Conservation (phyloP, 1,284 basidiomycete genomes). For the Tausonia pullulans region DNA sequence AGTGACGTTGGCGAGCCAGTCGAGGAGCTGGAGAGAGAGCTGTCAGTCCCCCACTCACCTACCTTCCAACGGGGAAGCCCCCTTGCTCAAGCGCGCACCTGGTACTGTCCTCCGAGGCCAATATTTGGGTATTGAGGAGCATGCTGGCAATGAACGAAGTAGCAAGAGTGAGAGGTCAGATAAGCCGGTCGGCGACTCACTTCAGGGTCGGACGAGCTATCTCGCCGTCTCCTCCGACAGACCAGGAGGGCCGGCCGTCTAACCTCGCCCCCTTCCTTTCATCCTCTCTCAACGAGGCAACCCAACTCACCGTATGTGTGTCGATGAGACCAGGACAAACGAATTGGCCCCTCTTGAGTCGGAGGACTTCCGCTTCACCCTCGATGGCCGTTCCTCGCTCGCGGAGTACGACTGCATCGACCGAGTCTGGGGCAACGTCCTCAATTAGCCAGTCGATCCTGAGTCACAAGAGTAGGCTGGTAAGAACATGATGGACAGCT, state of each 20-base stretch:
- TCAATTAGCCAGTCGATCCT: conserved; percentile 18
- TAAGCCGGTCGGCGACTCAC: conserved; percentile 9
- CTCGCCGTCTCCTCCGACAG: not conserved
- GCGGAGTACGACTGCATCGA: not conserved
- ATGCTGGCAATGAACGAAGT: conserved; percentile 43
- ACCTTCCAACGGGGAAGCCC: not conserved
- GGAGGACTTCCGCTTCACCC: conserved; percentile 26
- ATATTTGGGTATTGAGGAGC: conserved; percentile 79
- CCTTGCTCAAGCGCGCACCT: conserved; percentile 4
- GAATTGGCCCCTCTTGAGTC: conserved; percentile 59
- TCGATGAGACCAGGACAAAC: conserved; percentile 80
- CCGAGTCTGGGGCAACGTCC: not conserved
- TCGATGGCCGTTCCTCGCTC: conserved; percentile 21
- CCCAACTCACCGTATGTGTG: conserved; percentile 64
- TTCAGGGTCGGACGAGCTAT: not conserved
- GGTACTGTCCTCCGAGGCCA: conserved; percentile 47
- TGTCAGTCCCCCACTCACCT: not conserved
- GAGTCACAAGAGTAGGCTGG: not conserved
- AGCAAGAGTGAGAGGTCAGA: not conserved
- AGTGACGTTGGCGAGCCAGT: conserved; percentile 77
- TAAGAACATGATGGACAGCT: not conserved
- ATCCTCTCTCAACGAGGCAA: not conserved
- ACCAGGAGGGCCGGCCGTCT: no score
- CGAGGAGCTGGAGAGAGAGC: conserved; percentile 51
- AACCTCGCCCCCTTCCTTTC: not conserved